A percentile compares a stretch with the other conserved stretches of the same genome.
Conservation (phyloP, 768 basidiomycete species). For the Terana coerulea region DNA sequence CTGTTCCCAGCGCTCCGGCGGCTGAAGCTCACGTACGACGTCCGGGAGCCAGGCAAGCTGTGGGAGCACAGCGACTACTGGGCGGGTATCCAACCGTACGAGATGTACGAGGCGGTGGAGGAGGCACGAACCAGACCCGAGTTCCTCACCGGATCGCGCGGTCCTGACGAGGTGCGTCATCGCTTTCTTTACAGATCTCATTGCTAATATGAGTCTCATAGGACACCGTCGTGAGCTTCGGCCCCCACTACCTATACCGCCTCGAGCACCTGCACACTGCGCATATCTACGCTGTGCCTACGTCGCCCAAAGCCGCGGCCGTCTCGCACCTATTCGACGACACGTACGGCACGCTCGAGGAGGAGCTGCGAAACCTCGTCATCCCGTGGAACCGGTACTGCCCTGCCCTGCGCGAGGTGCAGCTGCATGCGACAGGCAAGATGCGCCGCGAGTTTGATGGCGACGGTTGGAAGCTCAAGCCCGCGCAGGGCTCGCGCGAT, state of each 20-base stretch:
- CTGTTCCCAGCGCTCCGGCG: slow-evolving; percentile 34
- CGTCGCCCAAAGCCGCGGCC: slow-evolving; percentile 8
- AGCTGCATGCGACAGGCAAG: slow-evolving; percentile 35
- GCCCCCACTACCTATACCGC: slow-evolving; percentile 37
- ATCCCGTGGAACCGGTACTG: slow-evolving; percentile 43
- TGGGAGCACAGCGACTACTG: slow-evolving; percentile 14
- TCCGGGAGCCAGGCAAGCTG: slow-evolving; percentile 24
- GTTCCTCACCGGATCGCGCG: slow-evolving; percentile 16
- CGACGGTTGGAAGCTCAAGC: slow-evolving; percentile 32
- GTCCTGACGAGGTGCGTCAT: slow-evolving; percentile 38
- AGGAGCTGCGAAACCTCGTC: slow-evolving; percentile 32
- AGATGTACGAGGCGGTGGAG: slow-evolving; percentile 7
- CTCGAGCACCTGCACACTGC: slow-evolving; percentile 36
- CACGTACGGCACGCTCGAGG: slow-evolving; percentile 22
- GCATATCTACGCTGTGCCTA: slow-evolving; percentile 31
- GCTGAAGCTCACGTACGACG: slow-evolving; percentile 39
- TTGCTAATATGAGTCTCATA: slow-evolving; percentile 8
- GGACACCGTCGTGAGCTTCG: slow-evolving; percentile 40
- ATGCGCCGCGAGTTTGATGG: slow-evolving; percentile 36
- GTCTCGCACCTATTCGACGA: slow-evolving; percentile 18
- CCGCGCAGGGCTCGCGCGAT: no score
- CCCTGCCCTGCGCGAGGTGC: slow-evolving; percentile 35
- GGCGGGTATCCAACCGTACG: slow-evolving; percentile 10
- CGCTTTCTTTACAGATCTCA: not conserved
- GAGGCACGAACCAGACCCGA: slow-evolving; percentile 8